Base-by-base conservation (phyloP, 495 filamentous ascomycete genomes). In the Aspergillus ostianus region DNA sequence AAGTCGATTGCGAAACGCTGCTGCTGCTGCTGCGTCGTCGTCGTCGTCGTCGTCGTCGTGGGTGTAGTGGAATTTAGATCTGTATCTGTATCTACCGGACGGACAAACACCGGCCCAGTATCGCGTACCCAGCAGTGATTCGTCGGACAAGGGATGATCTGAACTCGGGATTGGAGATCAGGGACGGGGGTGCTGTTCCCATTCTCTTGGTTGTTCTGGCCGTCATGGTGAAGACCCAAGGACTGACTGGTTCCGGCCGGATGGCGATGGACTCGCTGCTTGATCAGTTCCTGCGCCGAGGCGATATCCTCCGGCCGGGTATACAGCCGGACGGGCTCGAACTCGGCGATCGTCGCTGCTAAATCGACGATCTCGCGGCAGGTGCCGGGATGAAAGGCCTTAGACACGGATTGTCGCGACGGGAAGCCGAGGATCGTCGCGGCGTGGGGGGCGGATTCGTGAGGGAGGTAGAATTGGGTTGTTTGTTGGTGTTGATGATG, bases 91-190 rank as follows among this genome's bases (percentile, higher is more conserved):
- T 13, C 13, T 6, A 51, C 57, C n/a, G 58, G 53, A 47, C 62
- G 67, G 19, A 73, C 67, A 55, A 73, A 75, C 13, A 73, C 67
- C 17, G 72, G 72, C 0, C 70, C 72, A 3, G 71, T 75, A 53
- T 75, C 72, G 36, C 72, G 67, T 27, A 73, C 68, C 72, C 72
- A 75, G 64, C 63, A 55, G 61, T 75, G 70, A 57, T 73, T 75
- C 20, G 67, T 73, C 18, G 64, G 51, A 3, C 51, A 57, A 1
- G 65, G 53, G 45, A 72, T 59, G 13, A 73, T 59, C 2, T 52
- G 53, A 20, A 59, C 44, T 10, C 54, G 53, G 21, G 30, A 20
- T 18, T 4, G 0, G 6, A 20, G 13, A 8, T 15, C 49, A 32
- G 36, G 19, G 15, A 9, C n/a, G 13, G 21, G 5, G 15, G 18